A percentile compares a stretch with the other conserved stretches of the same genome.
Evolutionary conservation across 2,329 filamentous ascomycete species (phyloP).

Genomic region (Emericellopsis cladophorae): DNA sequence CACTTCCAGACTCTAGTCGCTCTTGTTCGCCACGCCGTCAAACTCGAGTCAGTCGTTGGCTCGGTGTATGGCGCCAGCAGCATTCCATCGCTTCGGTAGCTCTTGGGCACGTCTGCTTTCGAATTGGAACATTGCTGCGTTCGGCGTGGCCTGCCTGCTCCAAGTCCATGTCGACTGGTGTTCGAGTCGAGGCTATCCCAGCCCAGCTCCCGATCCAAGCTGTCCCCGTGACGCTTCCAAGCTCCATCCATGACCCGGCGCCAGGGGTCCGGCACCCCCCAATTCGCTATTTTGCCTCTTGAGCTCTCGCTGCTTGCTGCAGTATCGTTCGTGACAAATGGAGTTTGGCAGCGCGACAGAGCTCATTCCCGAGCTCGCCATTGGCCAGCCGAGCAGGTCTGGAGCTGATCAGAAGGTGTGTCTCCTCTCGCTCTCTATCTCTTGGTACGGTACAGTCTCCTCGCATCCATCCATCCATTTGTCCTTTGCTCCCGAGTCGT

Average conservation of each 20-base stretch:
- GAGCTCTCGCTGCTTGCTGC: neutral
- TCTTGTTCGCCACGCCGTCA: too few species aligned
- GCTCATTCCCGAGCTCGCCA: conserved; percentile 8
- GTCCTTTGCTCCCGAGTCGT: neutral
- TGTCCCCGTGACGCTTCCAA: neutral
- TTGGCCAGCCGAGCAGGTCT: conserved; percentile 3
- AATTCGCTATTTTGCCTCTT: neutral
- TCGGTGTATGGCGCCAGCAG: too few species aligned
- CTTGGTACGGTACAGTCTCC: neutral
- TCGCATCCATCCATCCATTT: neutral
- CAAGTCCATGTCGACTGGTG: neutral
- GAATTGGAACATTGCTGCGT: too few species aligned
- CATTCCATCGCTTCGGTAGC: too few species aligned
- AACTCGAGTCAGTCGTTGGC: too few species aligned
- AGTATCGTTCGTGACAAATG: too few species aligned
- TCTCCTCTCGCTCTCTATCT: conserved; percentile 1
- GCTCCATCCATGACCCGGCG: neutral
- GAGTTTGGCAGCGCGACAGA: neutral
- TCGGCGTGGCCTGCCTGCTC: too few species aligned
- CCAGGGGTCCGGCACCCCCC: conserved; percentile 1
- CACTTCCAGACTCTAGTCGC: too few species aligned
- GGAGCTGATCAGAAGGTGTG: conserved; percentile 5
- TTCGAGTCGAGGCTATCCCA: neutral
- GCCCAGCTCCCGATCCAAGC: too few species aligned
- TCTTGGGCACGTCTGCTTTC: too few species aligned